Conservation (phyloP, 2,329 filamentous ascomycete genomes). For the Calonectria pseudoreteaudii region DNA sequence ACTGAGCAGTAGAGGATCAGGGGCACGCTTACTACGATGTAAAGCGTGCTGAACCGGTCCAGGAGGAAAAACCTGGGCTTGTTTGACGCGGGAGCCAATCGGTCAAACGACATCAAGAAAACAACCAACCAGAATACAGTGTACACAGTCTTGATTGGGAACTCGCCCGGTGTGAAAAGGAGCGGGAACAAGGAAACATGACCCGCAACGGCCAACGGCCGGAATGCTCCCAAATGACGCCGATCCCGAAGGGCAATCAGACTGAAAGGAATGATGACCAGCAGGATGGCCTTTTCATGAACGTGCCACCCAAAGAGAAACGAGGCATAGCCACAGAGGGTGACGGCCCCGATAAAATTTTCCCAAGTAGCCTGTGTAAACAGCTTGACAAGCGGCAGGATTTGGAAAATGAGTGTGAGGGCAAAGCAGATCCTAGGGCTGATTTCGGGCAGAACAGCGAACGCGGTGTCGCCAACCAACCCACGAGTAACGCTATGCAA, state of each 20-base stretch:
- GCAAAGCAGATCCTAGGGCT: constrained; percentile 83
- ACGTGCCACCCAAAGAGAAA: constrained; percentile 99
- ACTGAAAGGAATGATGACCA: constrained; percentile 95
- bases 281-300: constrained; percentile 94
- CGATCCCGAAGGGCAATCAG: constrained; percentile 91
- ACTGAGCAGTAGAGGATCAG: constrained; percentile 90
- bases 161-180: constrained; percentile 91
- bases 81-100: constrained; percentile 84
- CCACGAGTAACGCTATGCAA: constrained; percentile 92
- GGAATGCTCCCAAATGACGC: constrained; percentile 90
- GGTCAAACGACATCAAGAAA: constrained; percentile 89
- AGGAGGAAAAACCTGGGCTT: constrained; percentile 88
- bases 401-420: constrained; percentile 85
- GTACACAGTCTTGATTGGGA: constrained; percentile 93
- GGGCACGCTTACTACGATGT: constrained; percentile 90
- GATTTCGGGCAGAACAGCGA: constrained; percentile 91
- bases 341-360: constrained; percentile 88
- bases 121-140: constrained; percentile 91
- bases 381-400: constrained; percentile 83
- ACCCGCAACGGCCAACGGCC: constrained; percentile 90
- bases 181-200: constrained; percentile 96
- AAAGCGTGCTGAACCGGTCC: constrained; percentile 89
- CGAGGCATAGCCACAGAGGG: constrained; percentile 93
- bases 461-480: constrained; percentile 91
- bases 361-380: constrained; percentile 87